Percentiles rank a stretch among this genome's conserved stretches.
These are phyloP conservation scores for Debaryomyces prosopidis DNA, from an alignment of 805 yeast species.

Conservation along the genomic window DNA sequence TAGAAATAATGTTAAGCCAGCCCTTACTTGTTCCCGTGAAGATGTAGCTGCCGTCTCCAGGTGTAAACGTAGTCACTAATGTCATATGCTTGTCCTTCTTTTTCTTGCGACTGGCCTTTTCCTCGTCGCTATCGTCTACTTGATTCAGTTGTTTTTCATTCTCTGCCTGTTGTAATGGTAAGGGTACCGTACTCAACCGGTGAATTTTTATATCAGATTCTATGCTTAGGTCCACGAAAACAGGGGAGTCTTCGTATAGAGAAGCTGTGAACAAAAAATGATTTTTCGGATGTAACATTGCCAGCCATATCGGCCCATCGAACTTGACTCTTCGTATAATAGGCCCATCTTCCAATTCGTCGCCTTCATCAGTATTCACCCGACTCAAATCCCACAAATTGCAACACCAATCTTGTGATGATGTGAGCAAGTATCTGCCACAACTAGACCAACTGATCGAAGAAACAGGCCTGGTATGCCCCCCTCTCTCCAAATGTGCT, in stretches of 20 bases:
- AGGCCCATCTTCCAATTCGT: conserved; percentile 17
- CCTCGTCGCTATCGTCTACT: conserved; percentile 13
- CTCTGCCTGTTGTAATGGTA: conserved; percentile 8
- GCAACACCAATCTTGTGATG: conserved; percentile 81
- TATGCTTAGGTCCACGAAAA: conserved; percentile 43
- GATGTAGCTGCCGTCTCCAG: conserved; percentile 51
- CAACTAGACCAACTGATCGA: conserved; percentile 73
- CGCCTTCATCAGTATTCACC: conserved; percentile 21
- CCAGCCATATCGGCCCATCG: conserved; percentile 75
- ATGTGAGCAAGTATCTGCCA: conserved; percentile 66
- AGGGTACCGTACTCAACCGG: conserved; percentile 17
- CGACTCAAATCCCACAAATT: conserved; percentile 73
- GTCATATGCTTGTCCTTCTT: conserved; percentile 43
- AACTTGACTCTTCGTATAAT: conserved; percentile 49
- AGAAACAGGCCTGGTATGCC: conserved; percentile 74
- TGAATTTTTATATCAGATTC: conserved; percentile 17
- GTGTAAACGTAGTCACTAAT: conserved; percentile 51
- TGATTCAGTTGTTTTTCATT: conserved; percentile 9
- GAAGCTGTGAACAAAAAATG: conserved; percentile 58
- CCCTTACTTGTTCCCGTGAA: conserved; percentile 84
- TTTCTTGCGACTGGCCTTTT: conserved; percentile 12
- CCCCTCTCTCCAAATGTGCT: conserved; percentile 46
- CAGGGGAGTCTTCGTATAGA: conserved; percentile 61
- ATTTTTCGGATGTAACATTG: conserved; percentile 53
- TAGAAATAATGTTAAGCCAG: conserved; percentile 54